A percentile compares a stretch with the other conserved stretches of the same genome.
Conservation (phyloP, 2,329 filamentous ascomycete species). For the Mycogone perniciosa region DNA sequence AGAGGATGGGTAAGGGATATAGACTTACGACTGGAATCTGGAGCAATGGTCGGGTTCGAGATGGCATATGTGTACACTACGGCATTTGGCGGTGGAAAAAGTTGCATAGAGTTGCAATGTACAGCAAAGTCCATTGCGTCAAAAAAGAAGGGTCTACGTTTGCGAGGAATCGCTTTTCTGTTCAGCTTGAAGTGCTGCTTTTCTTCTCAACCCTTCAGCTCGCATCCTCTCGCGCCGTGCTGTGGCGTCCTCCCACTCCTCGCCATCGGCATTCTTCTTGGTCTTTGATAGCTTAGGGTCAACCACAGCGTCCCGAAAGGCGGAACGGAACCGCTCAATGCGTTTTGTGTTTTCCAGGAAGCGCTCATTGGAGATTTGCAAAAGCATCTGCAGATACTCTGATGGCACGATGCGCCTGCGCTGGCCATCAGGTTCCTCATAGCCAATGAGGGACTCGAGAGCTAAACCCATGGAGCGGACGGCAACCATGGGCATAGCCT, state of each 20-base stretch:
- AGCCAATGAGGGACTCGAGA: constrained; percentile 74
- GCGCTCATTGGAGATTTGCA: constrained; percentile 66
- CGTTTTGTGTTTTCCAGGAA: constrained; percentile 64
- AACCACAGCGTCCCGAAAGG: constrained; percentile 36
- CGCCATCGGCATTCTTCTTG: constrained; percentile 28
- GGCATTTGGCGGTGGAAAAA: constrained; percentile 24
- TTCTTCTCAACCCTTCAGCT: constrained; percentile 50
- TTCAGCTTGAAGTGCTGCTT: constrained; percentile 34
- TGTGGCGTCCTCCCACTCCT: constrained; percentile 50
- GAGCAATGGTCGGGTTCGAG: constrained; percentile 7
- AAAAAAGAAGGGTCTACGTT: constrained; percentile 11
- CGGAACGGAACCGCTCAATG: constrained; percentile 56
- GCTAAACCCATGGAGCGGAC: constrained; percentile 77
- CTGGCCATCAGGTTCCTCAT: constrained; percentile 32
- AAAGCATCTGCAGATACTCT: constrained; percentile 59
- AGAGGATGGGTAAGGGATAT: not conserved
- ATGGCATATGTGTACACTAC: constrained; percentile 27
- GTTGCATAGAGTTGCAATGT: constrained; percentile 24
- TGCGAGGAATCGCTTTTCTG: constrained; percentile 5
- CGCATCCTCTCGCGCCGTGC: constrained; percentile 49
- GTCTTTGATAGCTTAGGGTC: constrained; percentile 13
- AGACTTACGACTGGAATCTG: not conserved
- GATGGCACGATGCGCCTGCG: constrained; percentile 52
- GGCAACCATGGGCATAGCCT: constrained; percentile 65
- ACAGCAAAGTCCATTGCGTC: constrained; percentile 9